Percentiles rank a stretch among this genome's conserved stretches.
phyloP scores from a whole-genome alignment of 2,329 filamentous ascomycete genomes.

The Stachybotrys chlorohalonatus region DNA sequence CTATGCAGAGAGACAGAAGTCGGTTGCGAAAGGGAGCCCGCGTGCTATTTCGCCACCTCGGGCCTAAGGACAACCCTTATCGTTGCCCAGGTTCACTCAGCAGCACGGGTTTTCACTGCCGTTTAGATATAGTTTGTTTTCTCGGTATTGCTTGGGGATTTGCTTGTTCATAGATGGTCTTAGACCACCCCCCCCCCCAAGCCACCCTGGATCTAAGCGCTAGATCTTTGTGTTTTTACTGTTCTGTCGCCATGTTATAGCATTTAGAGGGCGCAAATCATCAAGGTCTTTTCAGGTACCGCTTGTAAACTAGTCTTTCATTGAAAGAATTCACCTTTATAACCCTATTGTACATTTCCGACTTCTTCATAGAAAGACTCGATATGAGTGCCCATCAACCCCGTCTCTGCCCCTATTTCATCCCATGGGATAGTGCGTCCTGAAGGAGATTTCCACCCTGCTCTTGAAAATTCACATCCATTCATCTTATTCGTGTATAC shows the following conservation, averaged over 20 bases:
- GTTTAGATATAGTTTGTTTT: too few species aligned
- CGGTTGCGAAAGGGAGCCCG: constrained; percentile 34
- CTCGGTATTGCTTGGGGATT: too few species aligned
- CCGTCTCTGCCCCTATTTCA: not conserved
- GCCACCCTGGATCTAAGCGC: not conserved
- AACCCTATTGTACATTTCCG: not conserved
- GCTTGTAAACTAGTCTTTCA: not conserved
- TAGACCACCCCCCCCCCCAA: too few species aligned
- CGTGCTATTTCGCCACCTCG: constrained; percentile 8
- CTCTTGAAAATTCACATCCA: not conserved
- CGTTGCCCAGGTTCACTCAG: too few species aligned
- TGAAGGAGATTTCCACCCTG: not conserved
- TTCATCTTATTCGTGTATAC: constrained; percentile 45
- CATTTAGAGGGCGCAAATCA: not conserved
- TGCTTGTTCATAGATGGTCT: too few species aligned
- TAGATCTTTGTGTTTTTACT: not conserved
- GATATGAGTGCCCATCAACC: not conserved
- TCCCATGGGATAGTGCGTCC: not conserved
- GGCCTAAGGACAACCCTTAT: not conserved
- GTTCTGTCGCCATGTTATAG: not conserved
- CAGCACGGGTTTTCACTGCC: too few species aligned
- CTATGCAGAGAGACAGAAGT: constrained; percentile 55
- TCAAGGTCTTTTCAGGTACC: not conserved
- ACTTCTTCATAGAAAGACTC: not conserved
- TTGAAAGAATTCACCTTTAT: not conserved